Conservation (phyloP, 140 eudicot genomes). For the Stevia rebaudiana region DNA sequence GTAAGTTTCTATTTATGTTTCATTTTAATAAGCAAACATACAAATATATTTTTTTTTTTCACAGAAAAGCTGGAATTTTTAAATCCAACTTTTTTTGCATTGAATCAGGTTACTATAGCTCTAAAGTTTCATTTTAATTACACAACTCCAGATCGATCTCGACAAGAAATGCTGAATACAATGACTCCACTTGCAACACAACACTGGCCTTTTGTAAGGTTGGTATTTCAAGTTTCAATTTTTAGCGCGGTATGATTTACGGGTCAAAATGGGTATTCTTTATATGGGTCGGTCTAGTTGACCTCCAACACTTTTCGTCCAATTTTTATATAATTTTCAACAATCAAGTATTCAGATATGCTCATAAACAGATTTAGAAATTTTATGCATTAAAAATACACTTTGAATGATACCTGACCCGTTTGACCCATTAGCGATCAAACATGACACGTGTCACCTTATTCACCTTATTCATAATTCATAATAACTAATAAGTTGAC, state of each 20-base stretch:
- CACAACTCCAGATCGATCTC: conserved; percentile 73
- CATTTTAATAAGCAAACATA: conserved; percentile 2
- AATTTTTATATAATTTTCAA: neutral
- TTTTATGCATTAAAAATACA: neutral
- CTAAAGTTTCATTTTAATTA: conserved; percentile 65
- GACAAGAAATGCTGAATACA: conserved; percentile 69
- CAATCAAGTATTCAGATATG: neutral
- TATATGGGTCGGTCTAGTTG: neutral
- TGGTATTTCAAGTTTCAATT: conserved; percentile 1
- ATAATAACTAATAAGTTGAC: neutral
- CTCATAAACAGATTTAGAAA: no score
- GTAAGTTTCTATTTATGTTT: conserved; percentile 38
- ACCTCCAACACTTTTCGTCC: neutral
- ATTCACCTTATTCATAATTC: neutral
- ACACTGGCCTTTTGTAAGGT: conserved; percentile 83
- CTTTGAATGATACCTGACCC: neutral
- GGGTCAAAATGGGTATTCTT: neutral
- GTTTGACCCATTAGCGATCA: neutral
- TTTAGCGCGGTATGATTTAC: neutral
- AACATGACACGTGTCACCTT: neutral
- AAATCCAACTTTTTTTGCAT: neutral
- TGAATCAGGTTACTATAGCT: conserved; percentile 51
- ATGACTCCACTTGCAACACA: conserved; percentile 68
- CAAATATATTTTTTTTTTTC: neutral
- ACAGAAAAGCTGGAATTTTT: neutral